A percentile compares a stretch with the other conserved stretches of the same genome.
These are phyloP conservation scores for Pyrenochaeta sp. DNA, from an alignment of 2,329 filamentous ascomycete species.

Conservation along the genomic window DNA sequence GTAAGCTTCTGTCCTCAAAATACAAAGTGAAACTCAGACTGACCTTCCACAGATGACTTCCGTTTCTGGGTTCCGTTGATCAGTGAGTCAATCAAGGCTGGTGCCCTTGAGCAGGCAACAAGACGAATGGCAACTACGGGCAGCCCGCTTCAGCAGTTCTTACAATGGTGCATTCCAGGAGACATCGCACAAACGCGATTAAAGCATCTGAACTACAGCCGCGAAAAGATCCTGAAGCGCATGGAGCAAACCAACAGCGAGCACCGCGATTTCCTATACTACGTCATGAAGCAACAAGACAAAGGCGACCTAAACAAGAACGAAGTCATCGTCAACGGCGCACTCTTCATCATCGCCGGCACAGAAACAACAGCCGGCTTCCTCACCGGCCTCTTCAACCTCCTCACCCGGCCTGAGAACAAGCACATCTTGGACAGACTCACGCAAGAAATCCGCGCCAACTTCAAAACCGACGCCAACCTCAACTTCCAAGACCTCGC, in stretches of 20 bases:
- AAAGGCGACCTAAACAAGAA: slow-evolving; percentile 21
- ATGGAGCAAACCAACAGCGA: slow-evolving; percentile 21
- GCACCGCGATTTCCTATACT: slow-evolving; percentile 26
- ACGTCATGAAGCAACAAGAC: slow-evolving; percentile 26
- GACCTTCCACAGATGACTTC: slow-evolving; percentile 17
- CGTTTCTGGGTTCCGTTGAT: slow-evolving; percentile 27
- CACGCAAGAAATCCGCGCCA: slow-evolving; percentile 20
- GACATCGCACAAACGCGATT: slow-evolving; percentile 14
- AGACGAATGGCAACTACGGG: slow-evolving; percentile 20
- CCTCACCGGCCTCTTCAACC: slow-evolving; percentile 19
- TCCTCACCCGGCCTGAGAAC: slow-evolving; percentile 17
- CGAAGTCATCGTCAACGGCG: slow-evolving; percentile 27
- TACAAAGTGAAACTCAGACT: not conserved
- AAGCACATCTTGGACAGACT: slow-evolving; percentile 19
- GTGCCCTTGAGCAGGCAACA: slow-evolving; percentile 25
- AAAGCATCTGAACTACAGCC: slow-evolving; percentile 26
- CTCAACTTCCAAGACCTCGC: slow-evolving; percentile 31
- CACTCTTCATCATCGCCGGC: slow-evolving; percentile 29
- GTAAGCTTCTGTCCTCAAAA: not conserved
- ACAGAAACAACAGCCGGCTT: slow-evolving; percentile 27
- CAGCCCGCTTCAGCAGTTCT: slow-evolving; percentile 20
- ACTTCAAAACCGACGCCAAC: slow-evolving; percentile 26
- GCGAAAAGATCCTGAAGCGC: slow-evolving; percentile 30
- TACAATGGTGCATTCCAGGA: slow-evolving; percentile 22
- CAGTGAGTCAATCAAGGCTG: slow-evolving; percentile 25